phyloP scores from a whole-genome alignment of 106 monocot species.

The Dendrobium catenatum region DNA sequence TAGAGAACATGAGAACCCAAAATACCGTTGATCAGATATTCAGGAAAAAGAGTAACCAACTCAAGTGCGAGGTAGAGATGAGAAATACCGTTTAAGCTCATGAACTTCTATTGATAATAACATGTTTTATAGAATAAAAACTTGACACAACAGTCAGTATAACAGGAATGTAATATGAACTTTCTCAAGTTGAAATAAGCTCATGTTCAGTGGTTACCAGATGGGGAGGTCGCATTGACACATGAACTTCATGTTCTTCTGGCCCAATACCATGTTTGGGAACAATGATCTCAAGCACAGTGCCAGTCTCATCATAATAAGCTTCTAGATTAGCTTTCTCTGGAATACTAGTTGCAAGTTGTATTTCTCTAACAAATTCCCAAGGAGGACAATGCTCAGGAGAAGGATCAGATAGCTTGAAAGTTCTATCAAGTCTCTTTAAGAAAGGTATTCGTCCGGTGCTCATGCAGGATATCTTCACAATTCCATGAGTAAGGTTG shows the following conservation, averaged over 20 bases:
- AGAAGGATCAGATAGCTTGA: conserved; percentile 49
- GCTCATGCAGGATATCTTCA: conserved; percentile 52
- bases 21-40: too few species aligned
- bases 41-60: too few species aligned
- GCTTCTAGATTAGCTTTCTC: conserved; percentile 63
- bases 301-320: conserved; percentile 62
- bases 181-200: conserved; percentile 29
- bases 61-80: too few species aligned
- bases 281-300: conserved; percentile 68
- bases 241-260: conserved; percentile 75
- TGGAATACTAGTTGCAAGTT: conserved; percentile 49
- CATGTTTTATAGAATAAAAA: too few species aligned
- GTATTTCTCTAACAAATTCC: conserved; percentile 55
- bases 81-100: too few species aligned
- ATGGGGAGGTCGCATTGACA: conserved; percentile 53
- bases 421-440: conserved; percentile 61
- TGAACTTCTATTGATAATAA: too few species aligned
- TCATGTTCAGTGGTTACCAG: conserved; percentile 31
- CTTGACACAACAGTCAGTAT: too few species aligned
- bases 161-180: not conserved
- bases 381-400: conserved; percentile 71
- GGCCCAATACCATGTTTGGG: conserved; percentile 51
- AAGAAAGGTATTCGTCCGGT: conserved; percentile 44
- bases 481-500: conserved; percentile 41
- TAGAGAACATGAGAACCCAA: too few species aligned